Conservation (phyloP, 257 asterid species). For the Solanum okadae region DNA sequence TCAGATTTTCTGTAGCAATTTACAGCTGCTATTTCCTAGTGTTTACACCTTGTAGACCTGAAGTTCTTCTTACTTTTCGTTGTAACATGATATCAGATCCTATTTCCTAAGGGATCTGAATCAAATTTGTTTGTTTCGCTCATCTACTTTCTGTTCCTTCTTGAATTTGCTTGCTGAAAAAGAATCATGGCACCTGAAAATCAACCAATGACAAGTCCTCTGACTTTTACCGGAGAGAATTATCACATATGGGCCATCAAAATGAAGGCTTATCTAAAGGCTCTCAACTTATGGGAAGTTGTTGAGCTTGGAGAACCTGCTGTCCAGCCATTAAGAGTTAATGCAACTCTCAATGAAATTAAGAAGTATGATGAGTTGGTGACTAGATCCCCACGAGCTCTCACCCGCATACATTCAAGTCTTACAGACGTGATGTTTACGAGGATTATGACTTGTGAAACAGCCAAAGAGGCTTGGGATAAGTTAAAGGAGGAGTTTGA, state of each 20-base stretch:
- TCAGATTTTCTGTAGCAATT: too few species aligned
- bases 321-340: neutral
- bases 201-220: neutral
- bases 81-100: neutral
- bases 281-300: neutral
- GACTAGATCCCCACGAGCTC: neutral
- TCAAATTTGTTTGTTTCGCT: neutral
- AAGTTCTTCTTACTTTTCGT: neutral
- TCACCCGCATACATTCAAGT: neutral
- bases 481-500: neutral
- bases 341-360: neutral
- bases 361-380: neutral
- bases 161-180: neutral
- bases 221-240: neutral
- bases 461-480: neutral
- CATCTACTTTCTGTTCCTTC: neutral
- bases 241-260: neutral
- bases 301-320: neutral
- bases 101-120: neutral
- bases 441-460: neutral
- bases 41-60: neutral
- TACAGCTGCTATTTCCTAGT: too few species aligned
- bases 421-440: neutral
- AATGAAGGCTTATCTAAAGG: neutral
- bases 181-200: neutral